phyloP scores from a whole-genome alignment of 345 rosid genomes.

The Salix purpurea region DNA sequence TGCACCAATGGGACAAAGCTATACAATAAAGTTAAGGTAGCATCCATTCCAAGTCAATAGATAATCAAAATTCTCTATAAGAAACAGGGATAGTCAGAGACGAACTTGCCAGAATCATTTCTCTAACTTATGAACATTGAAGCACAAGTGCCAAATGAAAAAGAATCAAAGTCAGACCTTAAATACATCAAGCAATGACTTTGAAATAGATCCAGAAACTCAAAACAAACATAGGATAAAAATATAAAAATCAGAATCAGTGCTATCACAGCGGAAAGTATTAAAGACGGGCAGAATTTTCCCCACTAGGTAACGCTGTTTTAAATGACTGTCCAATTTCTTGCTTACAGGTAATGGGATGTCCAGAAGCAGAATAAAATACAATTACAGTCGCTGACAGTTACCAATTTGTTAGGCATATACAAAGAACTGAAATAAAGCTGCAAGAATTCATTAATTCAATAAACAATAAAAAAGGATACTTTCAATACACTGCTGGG shows the following conservation, averaged over 20 bases:
- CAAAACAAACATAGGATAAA: not conserved
- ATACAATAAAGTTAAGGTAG: constrained; percentile 32
- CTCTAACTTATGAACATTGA: not conserved
- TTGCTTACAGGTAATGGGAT: not conserved
- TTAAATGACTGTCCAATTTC: not conserved
- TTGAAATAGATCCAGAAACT: not conserved
- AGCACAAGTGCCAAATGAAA: not conserved
- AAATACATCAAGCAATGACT: not conserved
- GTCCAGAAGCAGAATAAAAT: not conserved
- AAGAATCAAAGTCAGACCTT: not conserved
- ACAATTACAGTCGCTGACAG: not conserved
- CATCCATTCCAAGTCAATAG: not conserved
- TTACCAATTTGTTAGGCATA: not conserved
- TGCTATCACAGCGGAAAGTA: no score
- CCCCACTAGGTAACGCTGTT: not conserved
- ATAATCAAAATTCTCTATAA: not conserved
- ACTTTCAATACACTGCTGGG: constrained; percentile 97
- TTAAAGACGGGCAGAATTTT: no score
- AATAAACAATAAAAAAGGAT: constrained; percentile 32
- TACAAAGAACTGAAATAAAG: not conserved
- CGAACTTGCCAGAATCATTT: not conserved
- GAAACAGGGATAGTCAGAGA: not conserved
- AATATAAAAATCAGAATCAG: no score
- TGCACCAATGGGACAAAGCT: constrained; percentile 98
- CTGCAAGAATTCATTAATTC: not conserved